Evolutionary conservation across 1,139 yeast species (phyloP), one percentile per base, ranked within the genome.

Genomic region (Zygoascus hellenicus): DNA sequence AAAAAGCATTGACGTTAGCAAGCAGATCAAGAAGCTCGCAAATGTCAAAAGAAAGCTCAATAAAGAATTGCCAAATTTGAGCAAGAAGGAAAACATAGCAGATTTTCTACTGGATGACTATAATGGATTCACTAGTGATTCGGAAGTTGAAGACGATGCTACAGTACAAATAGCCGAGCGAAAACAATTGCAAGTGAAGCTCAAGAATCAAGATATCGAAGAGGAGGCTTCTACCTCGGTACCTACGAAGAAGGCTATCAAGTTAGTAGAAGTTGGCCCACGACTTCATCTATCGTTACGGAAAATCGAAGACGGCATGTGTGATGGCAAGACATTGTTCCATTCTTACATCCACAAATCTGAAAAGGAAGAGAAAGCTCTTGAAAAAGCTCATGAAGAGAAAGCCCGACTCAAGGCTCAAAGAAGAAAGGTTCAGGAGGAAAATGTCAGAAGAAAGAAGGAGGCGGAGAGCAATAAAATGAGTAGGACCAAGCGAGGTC

Each of bases 231-330:
- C 51, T 9, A 46, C 32, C 11, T 22, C 51, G 13, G 39, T 47
- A 11, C 45, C 75, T 31, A 79, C 81, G 54, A 89, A 89, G 69
- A 80, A 87, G 58, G 98, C 98, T 1, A 87, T 94, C 57, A 89
- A 89, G 63, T 74, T 94, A 51, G 86, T 92, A 1, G 99, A 94
- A 67, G 71, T 90, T 48, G 99, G 99, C 0, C 99, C 99, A 33
- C 76, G 99, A 56, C 68, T 94, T 66, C 80, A 78, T 56, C 72
- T 94, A 67, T 71, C 80, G 45, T 72, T 92, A 52, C 71, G 84
- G 48, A 94, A 94, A 69, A 86, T 94, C 51, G 97, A 92, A 67
- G 97, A 92, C 63, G 96, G 95, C 14, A 78, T 90, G 43, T 80
- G 87, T 54, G 72, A 78, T 3, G 98, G 98, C 43, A 89, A 88